A percentile compares a stretch with the other conserved stretches of the same genome.
phyloP scores from a whole-genome alignment of 2,329 filamentous ascomycete species.

The Cytospora piceicola region DNA sequence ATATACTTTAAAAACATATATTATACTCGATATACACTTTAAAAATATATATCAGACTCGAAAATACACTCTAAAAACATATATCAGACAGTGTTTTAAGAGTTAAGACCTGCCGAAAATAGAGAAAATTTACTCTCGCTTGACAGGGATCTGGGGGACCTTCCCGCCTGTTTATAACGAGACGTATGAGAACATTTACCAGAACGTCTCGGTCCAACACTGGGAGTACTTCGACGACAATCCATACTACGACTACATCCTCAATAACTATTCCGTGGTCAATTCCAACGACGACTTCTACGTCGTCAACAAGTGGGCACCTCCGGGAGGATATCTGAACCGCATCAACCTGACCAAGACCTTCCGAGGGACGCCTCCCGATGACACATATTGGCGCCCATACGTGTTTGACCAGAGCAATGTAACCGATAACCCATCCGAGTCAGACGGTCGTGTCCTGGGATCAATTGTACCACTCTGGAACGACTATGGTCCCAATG shows the following conservation, averaged over 20 bases:
- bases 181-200: conserved; percentile 44
- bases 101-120: no score
- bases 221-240: conserved; percentile 60
- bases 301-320: conserved; percentile 53
- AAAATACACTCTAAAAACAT: no score
- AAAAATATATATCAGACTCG: no score
- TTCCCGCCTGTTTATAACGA: conserved; percentile 46
- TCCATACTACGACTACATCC: conserved; percentile 47
- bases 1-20: no score
- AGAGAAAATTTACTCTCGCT: no score
- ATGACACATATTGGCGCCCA: conserved; percentile 50
- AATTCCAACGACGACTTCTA: conserved; percentile 60
- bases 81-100: no score
- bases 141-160: conserved; percentile 64
- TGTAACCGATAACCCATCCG: conserved; percentile 49
- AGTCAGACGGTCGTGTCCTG: conserved; percentile 45
- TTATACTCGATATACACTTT: no score
- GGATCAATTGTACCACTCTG: conserved; percentile 56
- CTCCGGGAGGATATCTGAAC: conserved; percentile 45
- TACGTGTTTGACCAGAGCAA: conserved; percentile 55
- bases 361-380: conserved; percentile 47
- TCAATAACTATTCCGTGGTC: conserved; percentile 52
- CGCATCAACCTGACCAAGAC: conserved; percentile 51
- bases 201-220: conserved; percentile 56
- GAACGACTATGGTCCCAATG: conserved; percentile 60